Evolutionary conservation across 1,284 basidiomycete genomes (phyloP).

Genomic region (Ustilago curta): DNA sequence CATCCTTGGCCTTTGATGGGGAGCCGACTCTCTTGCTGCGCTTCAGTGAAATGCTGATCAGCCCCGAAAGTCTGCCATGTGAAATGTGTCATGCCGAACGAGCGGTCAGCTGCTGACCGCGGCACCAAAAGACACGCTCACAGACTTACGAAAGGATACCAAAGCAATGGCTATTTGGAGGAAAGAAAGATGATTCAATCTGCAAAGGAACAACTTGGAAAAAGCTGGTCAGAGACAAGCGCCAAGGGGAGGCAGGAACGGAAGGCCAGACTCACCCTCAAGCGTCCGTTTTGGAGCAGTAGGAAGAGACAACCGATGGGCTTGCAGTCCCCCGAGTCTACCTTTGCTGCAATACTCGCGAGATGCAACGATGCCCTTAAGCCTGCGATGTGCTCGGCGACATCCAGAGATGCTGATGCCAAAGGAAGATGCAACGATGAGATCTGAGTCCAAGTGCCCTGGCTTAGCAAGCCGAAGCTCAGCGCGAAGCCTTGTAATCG

Average conservation of each 20-base stretch:
- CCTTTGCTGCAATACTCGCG: neutral
- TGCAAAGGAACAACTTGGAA: neutral
- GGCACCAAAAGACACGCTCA: too few relatives aligned
- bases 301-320: constrained; percentile 16
- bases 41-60: constrained; percentile 10
- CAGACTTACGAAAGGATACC: constrained; percentile 22
- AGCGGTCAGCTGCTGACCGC: neutral
- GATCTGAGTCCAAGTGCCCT: constrained; percentile 1
- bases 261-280: constrained; percentile 6
- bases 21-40: neutral
- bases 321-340: neutral
- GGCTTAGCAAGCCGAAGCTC: constrained; percentile 1
- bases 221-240: neutral
- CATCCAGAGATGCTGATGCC: constrained; percentile 6
- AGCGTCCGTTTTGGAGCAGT: constrained; percentile 14
- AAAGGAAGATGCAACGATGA: neutral
- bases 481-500: constrained; percentile 20
- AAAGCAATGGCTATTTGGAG: constrained; percentile 11
- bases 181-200: constrained; percentile 19
- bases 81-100: neutral
- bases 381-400: constrained; percentile 7
- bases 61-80: constrained; percentile 8
- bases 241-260: neutral
- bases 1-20: neutral
- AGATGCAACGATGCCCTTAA: constrained; percentile 13